Evolutionary conservation across 495 filamentous ascomycete species (phyloP).

Genomic region (Aspergillus homomorphus): DNA sequence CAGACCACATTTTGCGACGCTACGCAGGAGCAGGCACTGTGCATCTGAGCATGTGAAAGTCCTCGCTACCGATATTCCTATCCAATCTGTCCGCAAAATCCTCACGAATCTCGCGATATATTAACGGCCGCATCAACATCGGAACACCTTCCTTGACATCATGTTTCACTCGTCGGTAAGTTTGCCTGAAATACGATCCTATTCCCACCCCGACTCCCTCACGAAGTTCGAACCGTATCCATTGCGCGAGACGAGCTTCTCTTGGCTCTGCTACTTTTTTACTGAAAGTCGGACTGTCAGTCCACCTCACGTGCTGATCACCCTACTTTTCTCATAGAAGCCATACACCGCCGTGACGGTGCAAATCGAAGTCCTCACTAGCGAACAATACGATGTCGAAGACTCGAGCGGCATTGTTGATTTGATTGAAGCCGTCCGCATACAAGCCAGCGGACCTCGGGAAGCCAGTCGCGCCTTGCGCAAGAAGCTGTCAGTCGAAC

Average conservation of each 20-base stretch:
- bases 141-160: slow-evolving; percentile 6
- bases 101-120: neutral
- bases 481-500: slow-evolving; percentile 78
- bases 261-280: neutral
- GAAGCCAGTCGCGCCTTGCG: slow-evolving; percentile 91
- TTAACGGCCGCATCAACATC: neutral
- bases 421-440: slow-evolving; percentile 86
- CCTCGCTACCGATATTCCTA: neutral
- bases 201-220: neutral
- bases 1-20: neutral
- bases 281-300: neutral
- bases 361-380: slow-evolving; percentile 86
- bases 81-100: neutral
- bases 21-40: neutral
- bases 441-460: slow-evolving; percentile 81
- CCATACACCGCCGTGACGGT: slow-evolving; percentile 93
- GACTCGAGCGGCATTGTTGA: slow-evolving; percentile 90
- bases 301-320: neutral
- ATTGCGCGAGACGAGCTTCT: neutral
- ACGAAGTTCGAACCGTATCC: neutral
- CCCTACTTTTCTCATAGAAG: slow-evolving; percentile 50
- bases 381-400: slow-evolving; percentile 84
- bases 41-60: neutral
- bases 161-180: slow-evolving; percentile 45
- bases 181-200: neutral